Evolutionary conservation across 129 eudicot genomes (phyloP).

Genomic region (Scalesia atractyloides): DNA sequence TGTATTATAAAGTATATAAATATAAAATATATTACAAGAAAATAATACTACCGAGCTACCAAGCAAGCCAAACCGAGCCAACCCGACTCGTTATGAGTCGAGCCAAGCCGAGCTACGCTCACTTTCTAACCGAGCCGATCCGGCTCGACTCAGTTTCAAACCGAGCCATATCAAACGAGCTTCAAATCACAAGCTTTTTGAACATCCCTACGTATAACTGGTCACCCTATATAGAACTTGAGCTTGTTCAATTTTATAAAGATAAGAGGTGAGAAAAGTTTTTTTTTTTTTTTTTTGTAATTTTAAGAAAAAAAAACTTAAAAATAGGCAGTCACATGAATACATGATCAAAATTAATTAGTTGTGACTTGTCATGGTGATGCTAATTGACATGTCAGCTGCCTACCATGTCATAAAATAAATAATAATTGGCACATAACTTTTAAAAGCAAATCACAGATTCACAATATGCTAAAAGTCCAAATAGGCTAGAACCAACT

Average conservation of each 20-base stretch:
- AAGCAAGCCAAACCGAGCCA: too few relatives aligned
- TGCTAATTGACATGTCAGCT: constrained; percentile 10
- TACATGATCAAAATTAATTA: not conserved
- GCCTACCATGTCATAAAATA: not conserved
- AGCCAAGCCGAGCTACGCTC: too few relatives aligned
- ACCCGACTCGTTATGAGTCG: too few relatives aligned
- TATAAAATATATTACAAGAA: too few relatives aligned
- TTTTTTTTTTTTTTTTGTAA: too few relatives aligned
- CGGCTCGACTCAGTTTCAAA: too few relatives aligned
- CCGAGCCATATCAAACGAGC: too few relatives aligned
- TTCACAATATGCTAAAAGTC: constrained; percentile 21
- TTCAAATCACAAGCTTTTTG: too few relatives aligned
- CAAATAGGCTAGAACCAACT: constrained; percentile 1
- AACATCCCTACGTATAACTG: too few relatives aligned
- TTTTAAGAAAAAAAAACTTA: not conserved
- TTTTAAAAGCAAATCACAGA: constrained; percentile 5
- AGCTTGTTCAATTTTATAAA: not conserved
- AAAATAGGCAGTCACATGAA: not conserved
- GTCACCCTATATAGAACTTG: not conserved
- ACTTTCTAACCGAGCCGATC: too few relatives aligned
- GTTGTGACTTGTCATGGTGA: constrained; percentile 11
- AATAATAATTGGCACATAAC: not conserved
- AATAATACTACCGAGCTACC: too few relatives aligned
- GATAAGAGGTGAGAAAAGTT: not conserved
- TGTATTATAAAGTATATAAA: too few relatives aligned